Evolutionary conservation across 257 asterid genomes (phyloP), one percentile per base, ranked within the genome.

Genomic region (Nicotiana otophora): DNA sequence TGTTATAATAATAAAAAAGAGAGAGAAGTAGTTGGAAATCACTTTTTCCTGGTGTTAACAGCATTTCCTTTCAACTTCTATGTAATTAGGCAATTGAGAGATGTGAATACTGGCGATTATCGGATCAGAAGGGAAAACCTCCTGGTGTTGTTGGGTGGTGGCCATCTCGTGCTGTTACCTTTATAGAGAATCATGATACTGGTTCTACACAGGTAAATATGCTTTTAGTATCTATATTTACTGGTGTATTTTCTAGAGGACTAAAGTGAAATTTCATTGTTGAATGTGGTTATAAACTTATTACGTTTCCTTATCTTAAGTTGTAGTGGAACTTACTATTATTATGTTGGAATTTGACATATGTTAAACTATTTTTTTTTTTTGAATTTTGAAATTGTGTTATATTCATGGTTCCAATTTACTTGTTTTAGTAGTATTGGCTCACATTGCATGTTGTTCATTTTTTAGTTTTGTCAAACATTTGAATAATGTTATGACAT

Each of bases 141-240:
- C 98, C 99, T 0, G 98, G 99, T 8, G 99, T 96, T 57, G 63
- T 96, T 87, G 98, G 99, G 77, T 96, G 98, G 98, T 96, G 99
- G 99, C 98, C 99, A 5, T 96, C 99, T 57, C 92, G 99, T 62
- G 99, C 99, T 64, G 93, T 96, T 86, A 96, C 99, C 74, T 96
- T 96, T 82, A 96, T 96, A 77, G 99, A 96, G 91, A 96, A 96
- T 90, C 99, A 96, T 80, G 99, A 96, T 88, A 96, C 99, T 66
- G 99, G 99, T 65, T 96, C 99, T 39, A 96, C 99, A 81, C 98
- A 96, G 98, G 99, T 96, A 78, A 75, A 28, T 28, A 75, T 75
- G 64, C 30, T 16, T 51, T 28, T 15, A 51, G 10, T 28, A 3
- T 26, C 42, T 53, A 53, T 4, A 12, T 6, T 53, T 53, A 15